Evolutionary conservation across 768 basidiomycete species (phyloP).

Genomic region (Tephrocybe sp.): DNA sequence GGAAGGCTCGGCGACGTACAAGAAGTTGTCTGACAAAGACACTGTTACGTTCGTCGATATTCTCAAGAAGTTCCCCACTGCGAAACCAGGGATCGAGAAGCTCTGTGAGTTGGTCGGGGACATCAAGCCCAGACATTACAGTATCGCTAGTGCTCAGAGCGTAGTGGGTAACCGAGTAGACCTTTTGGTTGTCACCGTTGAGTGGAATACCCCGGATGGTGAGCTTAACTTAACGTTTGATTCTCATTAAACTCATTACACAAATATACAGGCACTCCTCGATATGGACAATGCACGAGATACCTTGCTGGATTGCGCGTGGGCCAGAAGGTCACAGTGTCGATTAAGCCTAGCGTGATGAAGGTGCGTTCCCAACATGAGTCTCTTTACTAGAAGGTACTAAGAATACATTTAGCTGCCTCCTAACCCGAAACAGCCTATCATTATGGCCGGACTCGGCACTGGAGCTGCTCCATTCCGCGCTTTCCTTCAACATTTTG

Average conservation of each 20-base stretch:
- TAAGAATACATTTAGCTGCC: conserved; percentile 56
- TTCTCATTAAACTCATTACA: conserved; percentile 1
- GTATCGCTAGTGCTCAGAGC: conserved; percentile 93
- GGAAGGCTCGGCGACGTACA: conserved; percentile 89
- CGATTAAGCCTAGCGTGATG: conserved; percentile 99
- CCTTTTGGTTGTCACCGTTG: conserved; percentile 92
- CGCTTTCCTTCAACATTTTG: conserved; percentile 96
- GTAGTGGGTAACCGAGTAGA: conserved; percentile 95
- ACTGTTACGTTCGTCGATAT: conserved; percentile 93
- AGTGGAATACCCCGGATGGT: conserved; percentile 89
- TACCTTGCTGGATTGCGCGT: conserved; percentile 82
- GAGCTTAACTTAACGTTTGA: conserved; percentile 21
- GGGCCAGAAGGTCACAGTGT: conserved; percentile 94
- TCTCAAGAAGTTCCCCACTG: conserved; percentile 70
- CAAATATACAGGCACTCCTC: conserved; percentile 51
- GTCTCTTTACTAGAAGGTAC: background rate
- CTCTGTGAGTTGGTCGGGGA: conserved; percentile 89
- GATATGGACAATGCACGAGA: conserved; percentile 94
- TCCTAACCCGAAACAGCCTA: conserved; percentile 76
- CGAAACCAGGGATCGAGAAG: conserved; percentile 77
- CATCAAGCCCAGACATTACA: conserved; percentile 97
- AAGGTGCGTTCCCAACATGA: conserved; percentile 57
- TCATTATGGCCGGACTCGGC: conserved; percentile 98
- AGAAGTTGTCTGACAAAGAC: conserved; percentile 93
- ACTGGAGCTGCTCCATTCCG: conserved; percentile 99